Base-by-base conservation (phyloP, 441 rosid species). In the Populus hybrid region DNA sequence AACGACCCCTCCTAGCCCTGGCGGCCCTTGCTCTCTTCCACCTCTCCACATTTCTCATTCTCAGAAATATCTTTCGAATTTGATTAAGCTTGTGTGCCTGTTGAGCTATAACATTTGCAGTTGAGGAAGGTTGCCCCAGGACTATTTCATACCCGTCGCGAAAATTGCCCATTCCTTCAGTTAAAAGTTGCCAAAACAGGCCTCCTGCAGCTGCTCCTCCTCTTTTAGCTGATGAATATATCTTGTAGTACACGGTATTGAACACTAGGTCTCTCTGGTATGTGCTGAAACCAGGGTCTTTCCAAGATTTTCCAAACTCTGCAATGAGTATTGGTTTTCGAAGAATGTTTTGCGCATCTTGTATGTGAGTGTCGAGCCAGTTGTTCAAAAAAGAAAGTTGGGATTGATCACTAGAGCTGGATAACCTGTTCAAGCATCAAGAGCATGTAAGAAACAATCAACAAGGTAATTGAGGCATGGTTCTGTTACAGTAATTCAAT, bases 61-160 rank as follows among this genome's bases (percentile, higher is more conserved):
- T 87, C 0, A 79, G 85, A 2, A 93, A 94, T 14, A 90, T 88
- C 88, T 85, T 94, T 0, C 94, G 83, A 23, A 94, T 84, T 78
- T 88, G 85, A 82, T 83, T 71, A 56, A 92, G 82, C 88, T 85
- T 93, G 79, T 84, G 89, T n/a, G 98, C 87, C 83, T 93, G 98
- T 69, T 90, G 92, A 24, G 91, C 42, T 66, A 94, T 91, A 36
- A 92, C 64, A 76, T 90, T 87, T 6, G 86, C 86, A 0, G 98
- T 93, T 0, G 99, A 92, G 10, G 97, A 82, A 78, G 83, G 79
- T 81, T 93, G 75, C 29, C 73, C 79, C 45, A 90, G 71, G 73
- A 88, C 78, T 21, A 91, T 80, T 80, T 89, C 91, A 4, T 90
- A 91, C 7, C 95, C 95, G 36, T 91, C 95, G 35, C 85, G 77